Evolutionary conservation across 2,329 filamentous ascomycete genomes (phyloP).

Genomic region (Colletotrichum eleusines): DNA sequence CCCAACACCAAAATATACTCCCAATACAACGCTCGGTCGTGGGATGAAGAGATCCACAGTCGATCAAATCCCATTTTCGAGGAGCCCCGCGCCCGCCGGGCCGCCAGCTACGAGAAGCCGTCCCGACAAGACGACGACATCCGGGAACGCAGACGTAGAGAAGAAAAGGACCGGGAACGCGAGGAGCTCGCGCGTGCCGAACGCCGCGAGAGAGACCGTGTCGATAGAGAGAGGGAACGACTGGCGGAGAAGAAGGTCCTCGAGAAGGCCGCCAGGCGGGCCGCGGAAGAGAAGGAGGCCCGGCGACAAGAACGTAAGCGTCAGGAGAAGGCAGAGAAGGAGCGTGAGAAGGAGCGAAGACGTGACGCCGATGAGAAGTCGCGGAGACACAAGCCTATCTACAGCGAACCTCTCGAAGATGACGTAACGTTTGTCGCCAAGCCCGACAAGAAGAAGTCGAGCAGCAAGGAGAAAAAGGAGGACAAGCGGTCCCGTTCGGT

Average conservation of each 20-base stretch:
- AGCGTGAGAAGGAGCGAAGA: conserved; percentile 54
- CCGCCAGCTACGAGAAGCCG: conserved; percentile 61
- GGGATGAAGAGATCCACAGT: conserved; percentile 60
- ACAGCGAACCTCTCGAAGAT: conserved; percentile 52
- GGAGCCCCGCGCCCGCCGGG: conserved; percentile 57
- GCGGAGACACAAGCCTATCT: conserved; percentile 46
- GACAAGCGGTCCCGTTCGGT: conserved; percentile 36
- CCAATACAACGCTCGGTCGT: conserved; percentile 56
- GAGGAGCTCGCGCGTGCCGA: conserved; percentile 16
- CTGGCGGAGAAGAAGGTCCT: conserved; percentile 40
- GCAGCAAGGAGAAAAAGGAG: conserved; percentile 51
- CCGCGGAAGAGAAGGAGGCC: conserved; percentile 48
- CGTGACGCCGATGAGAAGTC: conserved; percentile 53
- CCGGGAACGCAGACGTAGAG: conserved; percentile 45
- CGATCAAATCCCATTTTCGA: conserved; percentile 57
- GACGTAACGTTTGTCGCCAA: conserved; percentile 45
- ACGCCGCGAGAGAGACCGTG: conserved; percentile 23
- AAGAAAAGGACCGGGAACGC: conserved; percentile 43
- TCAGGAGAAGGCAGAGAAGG: conserved; percentile 48
- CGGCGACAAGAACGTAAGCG: conserved; percentile 52
- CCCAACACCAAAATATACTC: conserved; percentile 52
- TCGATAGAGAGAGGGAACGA: conserved; percentile 36
- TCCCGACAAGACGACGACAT: conserved; percentile 58
- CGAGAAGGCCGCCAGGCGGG: conserved; percentile 43
- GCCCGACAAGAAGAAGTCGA: conserved; percentile 54